A percentile compares a stretch with the other conserved stretches of the same genome.
phyloP scores from a whole-genome alignment of 2,329 filamentous ascomycete species.

The Immersiporthe knoxdaviesiana region DNA sequence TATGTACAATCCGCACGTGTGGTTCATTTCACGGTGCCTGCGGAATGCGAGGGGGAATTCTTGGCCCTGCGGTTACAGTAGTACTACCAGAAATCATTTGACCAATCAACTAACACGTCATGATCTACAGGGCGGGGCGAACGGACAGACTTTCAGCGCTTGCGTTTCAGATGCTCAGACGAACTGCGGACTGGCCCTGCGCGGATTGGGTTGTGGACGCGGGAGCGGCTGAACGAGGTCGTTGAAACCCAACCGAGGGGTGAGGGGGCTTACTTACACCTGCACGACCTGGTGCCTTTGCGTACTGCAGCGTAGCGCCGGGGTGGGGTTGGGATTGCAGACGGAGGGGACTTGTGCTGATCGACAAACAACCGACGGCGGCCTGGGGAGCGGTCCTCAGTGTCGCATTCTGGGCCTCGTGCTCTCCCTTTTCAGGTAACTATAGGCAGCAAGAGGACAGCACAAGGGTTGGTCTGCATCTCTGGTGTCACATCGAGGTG shows the following conservation, averaged over 20 bases:
- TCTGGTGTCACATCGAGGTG: too few species aligned
- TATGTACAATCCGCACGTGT: not conserved
- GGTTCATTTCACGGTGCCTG: not conserved
- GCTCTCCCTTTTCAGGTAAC: not conserved
- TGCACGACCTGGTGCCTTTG: not conserved
- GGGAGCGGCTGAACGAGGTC: not conserved
- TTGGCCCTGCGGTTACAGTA: not conserved
- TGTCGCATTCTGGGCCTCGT: not conserved
- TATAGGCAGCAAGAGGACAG: not conserved
- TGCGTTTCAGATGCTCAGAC: slow-evolving; percentile 5
- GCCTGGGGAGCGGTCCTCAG: too few species aligned
- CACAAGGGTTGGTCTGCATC: not conserved
- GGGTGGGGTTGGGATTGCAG: not conserved
- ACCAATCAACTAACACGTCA: slow-evolving; percentile 1
- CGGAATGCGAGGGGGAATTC: not conserved
- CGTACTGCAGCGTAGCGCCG: not conserved
- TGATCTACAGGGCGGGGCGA: not conserved
- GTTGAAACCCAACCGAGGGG: not conserved
- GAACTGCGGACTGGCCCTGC: not conserved
- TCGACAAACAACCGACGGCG: too few species aligned
- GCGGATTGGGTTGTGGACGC: not conserved
- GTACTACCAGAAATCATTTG: not conserved
- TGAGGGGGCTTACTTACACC: not conserved
- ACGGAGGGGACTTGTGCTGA: not conserved
- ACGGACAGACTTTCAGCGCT: not conserved